Evolutionary conservation across 345 rosid genomes (phyloP), one percentile per base, ranked within the genome.

Genomic region (Gossypium longicalyx): DNA sequence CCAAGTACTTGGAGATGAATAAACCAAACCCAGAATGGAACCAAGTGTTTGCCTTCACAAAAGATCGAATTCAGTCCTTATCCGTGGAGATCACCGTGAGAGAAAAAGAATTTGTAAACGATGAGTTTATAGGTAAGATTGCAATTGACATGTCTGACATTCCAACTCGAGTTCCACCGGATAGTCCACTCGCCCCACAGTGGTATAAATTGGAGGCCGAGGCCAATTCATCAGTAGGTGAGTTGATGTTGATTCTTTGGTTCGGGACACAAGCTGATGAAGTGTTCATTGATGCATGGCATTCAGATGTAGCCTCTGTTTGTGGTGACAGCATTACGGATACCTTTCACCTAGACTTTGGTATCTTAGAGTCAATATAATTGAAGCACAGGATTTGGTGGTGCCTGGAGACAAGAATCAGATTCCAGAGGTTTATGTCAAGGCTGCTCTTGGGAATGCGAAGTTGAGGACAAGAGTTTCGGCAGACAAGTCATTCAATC

Each of bases 381-480:
- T 93, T 34, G 94, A 93, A 83, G 97, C 97, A 72, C 93, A 89
- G 81, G 98, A 93, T 56, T 77, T 88, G 45, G 80, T 85, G 61
- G 87, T 92, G 12, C 52, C 52, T 0, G 86, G 78, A 61, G 89
- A 87, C 47, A 85, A 84, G 74, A 82, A 78, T 74, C 84, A 87
- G 7, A 77, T 84, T 9, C 97, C 98, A 9, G 89, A 93, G 58
- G 85, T 80, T 19, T 89, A 83, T 27, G 97, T 85, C 2, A 89
- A 89, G 76, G 94, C 83, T 10, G 87, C 80, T 68, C 86, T 93
- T 7, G 98, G 97, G 47, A 85, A 77, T 82, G 97, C 88, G 73
- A 82, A 81, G 1, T 88, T 93, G 7, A 87, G 83, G 82, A 89
- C 91, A 7, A 87, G 58, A 72, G 63, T 58, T 58, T 80, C 86